Conservation (phyloP, 1,284 basidiomycete genomes). For the Tranzscheliella williamsii region DNA sequence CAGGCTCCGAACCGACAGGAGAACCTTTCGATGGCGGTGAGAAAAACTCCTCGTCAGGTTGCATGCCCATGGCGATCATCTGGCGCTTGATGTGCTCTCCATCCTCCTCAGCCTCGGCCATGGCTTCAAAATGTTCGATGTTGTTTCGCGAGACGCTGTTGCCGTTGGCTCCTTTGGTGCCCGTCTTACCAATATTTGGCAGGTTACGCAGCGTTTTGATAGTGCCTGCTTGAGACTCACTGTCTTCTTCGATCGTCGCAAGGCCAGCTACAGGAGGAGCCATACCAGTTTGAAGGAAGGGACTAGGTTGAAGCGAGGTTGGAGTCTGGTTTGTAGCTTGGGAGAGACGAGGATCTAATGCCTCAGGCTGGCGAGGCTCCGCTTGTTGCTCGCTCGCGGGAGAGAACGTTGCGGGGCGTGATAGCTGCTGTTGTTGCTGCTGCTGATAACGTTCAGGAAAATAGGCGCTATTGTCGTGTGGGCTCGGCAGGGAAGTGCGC, state of each 20-base stretch:
- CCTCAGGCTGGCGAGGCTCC: not conserved
- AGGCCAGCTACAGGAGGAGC: slow-evolving; percentile 27
- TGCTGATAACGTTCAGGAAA: not conserved
- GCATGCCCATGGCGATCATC: slow-evolving; percentile 41
- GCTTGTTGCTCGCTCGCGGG: not conserved
- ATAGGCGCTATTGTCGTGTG: not conserved
- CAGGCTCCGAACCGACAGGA: not conserved
- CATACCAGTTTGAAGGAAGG: no score
- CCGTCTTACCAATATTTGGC: slow-evolving; percentile 30
- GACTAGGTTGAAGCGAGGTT: no score
- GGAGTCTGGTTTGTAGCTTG: no score
- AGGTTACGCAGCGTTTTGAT: slow-evolving; percentile 38
- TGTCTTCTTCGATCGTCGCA: slow-evolving; percentile 48
- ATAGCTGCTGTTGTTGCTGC: not conserved
- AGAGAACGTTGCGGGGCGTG: not conserved
- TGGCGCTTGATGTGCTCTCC: slow-evolving; percentile 43
- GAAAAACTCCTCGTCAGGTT: slow-evolving; percentile 35
- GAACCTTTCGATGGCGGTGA: not conserved
- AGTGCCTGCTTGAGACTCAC: slow-evolving; percentile 49
- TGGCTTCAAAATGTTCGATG: slow-evolving; percentile 46
- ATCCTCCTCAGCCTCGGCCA: slow-evolving; percentile 44
- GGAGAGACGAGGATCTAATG: not conserved
- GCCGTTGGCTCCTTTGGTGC: slow-evolving; percentile 14
- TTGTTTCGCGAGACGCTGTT: slow-evolving; percentile 43
- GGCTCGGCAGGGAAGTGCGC: not conserved